A percentile compares a stretch with the other conserved stretches of the same genome.
Conservation (phyloP, 2,329 filamentous ascomycete genomes). For the Colletotrichum graminicola region DNA sequence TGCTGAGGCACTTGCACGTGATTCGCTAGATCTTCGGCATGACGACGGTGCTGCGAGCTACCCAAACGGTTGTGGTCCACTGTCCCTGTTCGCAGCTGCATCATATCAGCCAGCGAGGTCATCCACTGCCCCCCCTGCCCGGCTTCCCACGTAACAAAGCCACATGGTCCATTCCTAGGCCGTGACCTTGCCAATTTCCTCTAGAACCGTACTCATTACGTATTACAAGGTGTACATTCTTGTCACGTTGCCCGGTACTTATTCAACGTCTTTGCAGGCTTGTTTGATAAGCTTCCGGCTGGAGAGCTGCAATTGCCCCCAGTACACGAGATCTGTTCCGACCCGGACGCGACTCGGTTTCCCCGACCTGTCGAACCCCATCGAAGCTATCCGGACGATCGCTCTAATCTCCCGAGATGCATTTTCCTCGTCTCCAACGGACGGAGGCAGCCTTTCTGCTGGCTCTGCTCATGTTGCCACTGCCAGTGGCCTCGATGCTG, state of each 20-base stretch:
- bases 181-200: slow-evolving; percentile 15
- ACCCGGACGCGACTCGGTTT: slow-evolving; percentile 1
- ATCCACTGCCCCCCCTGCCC: slow-evolving; percentile 19
- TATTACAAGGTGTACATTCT: background rate
- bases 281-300: background rate
- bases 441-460: slow-evolving; percentile 53
- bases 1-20: slow-evolving; percentile 44
- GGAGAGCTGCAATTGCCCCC: background rate
- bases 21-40: slow-evolving; percentile 46
- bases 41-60: slow-evolving; percentile 45
- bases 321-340: background rate
- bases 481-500: slow-evolving; percentile 62
- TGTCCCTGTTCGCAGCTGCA: slow-evolving; percentile 31
- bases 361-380: background rate
- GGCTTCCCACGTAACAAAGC: slow-evolving; percentile 18
- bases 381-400: slow-evolving; percentile 43
- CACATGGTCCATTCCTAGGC: slow-evolving; percentile 21
- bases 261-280: slow-evolving; percentile 9
- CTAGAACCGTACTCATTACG: slow-evolving; percentile 9
- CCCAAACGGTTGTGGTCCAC: slow-evolving; percentile 46
- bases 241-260: background rate
- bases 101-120: slow-evolving; percentile 34
- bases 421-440: slow-evolving; percentile 45
- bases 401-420: slow-evolving; percentile 29
- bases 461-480: slow-evolving; percentile 52